Base-by-base conservation (phyloP, 768 basidiomycete genomes). In the Rickenella mellea region DNA sequence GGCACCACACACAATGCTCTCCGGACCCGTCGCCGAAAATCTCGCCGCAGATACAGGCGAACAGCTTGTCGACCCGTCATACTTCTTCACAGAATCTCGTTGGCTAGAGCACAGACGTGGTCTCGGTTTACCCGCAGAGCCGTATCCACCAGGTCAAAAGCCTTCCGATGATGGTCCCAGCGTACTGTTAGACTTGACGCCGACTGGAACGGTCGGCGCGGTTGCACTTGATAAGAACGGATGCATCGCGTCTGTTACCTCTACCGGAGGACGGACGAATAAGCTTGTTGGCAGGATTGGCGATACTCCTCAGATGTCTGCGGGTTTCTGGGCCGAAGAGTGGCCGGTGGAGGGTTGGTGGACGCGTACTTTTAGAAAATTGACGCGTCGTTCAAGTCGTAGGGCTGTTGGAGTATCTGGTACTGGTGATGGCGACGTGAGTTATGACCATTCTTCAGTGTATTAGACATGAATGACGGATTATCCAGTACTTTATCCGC, bases 251-350 rank as follows among this genome's bases (percentile, higher is more conserved):
- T 62, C 69, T 2, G 63, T 80, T 14, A 90, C 88, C 1, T 88
- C 86, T 1, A 91, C 87, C 0, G 88, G 88, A 27, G 87, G 88
- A 1, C 66, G 65, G 36, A 90, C 85, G 27, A 91, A 91, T 60
- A 91, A 91, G 57, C 68, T 87, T 7, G 80, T 78, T 14, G 87
- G 87, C 6, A 70, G 87, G 4, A 66, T 90, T n/a, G 86, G 87
- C 3, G 88, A 89, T 51, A 90, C 88, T 1, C 86, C 87, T 0
- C 57, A 71, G 22, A 79, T 83, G 74, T 85, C 82, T 4, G 64
- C 74, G 10, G 88, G 87, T 0, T 90, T 80, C 60, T 90, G 85
- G 85, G 83, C 85, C 7, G 85, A 85, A 51, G 78, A 86, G 59
- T 90, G 87, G 86, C 47, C 41, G 45, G 42, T 59, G 45, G 43